Conservation (phyloP, 1,284 basidiomycete species). For the Cutaneotrichosporon curvatum region DNA sequence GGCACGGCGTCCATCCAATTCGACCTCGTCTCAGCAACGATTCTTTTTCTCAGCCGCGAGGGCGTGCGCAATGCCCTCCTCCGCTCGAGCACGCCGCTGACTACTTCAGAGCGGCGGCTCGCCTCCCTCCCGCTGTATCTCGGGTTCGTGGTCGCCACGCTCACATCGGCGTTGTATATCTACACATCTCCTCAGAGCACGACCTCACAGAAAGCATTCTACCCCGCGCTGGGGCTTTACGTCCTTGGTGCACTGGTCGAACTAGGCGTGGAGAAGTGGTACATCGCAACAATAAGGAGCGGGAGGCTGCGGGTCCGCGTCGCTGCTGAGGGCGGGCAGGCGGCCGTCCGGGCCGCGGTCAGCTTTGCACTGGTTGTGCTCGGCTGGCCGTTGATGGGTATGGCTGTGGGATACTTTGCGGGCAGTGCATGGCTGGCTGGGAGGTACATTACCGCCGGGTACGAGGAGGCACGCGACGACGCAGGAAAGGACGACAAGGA, state of each 20-base stretch:
- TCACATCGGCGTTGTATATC: slow-evolving; percentile 53
- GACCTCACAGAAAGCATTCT: slow-evolving; percentile 59
- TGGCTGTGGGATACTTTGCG: slow-evolving; percentile 68
- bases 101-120: slow-evolving; percentile 2
- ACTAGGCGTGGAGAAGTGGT: slow-evolving; percentile 72
- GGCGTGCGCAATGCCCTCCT: slow-evolving; percentile 79
- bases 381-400: slow-evolving; percentile 59
- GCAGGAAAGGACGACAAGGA: slow-evolving; percentile 10
- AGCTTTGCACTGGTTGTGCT: slow-evolving; percentile 59
- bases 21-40: slow-evolving; percentile 76
- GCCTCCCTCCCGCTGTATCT: slow-evolving; percentile 57
- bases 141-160: slow-evolving; percentile 54
- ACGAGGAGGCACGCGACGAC: slow-evolving; percentile 15
- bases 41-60: slow-evolving; percentile 85
- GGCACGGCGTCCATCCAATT: slow-evolving; percentile 80
- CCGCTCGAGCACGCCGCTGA: slow-evolving; percentile 7
- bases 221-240: slow-evolving; percentile 60
- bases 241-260: slow-evolving; percentile 66
- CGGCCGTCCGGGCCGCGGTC: slow-evolving; percentile 63
- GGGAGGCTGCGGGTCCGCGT: slow-evolving; percentile 60
- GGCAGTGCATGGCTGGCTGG: slow-evolving; percentile 54
- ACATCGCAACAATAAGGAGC: slow-evolving; percentile 66
- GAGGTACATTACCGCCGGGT: slow-evolving; percentile 24
- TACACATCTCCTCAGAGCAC: slow-evolving; percentile 52
- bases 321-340: slow-evolving; percentile 71